Evolutionary conservation across 2,329 filamentous ascomycete genomes (phyloP).

Genomic region (Fusarium annulatum): DNA sequence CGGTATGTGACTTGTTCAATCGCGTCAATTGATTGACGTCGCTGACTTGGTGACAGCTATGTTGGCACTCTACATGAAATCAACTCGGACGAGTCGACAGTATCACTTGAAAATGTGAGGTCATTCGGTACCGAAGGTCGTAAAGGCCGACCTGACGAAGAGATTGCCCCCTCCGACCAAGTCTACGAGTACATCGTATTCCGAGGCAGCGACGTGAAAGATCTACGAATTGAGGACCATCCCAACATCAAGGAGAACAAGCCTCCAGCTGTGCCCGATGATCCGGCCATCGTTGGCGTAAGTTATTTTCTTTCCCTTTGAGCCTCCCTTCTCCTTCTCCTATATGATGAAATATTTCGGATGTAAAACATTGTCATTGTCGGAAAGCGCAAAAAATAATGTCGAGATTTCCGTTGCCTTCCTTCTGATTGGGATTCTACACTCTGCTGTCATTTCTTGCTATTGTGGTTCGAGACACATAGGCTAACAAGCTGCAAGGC

Average conservation of each 20-base stretch:
- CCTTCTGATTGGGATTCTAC: constrained; percentile 80
- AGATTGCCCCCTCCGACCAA: constrained; percentile 85
- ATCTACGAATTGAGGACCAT: constrained; percentile 90
- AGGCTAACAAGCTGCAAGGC: constrained; percentile 50
- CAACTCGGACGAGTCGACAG: constrained; percentile 96
- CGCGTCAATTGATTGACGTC: constrained; percentile 6
- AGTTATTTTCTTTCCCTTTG: constrained; percentile 61
- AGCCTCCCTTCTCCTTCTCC: constrained; percentile 46
- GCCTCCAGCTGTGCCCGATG: constrained; percentile 84
- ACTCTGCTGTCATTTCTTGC: constrained; percentile 4
- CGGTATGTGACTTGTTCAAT: constrained; percentile 68
- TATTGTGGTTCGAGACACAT: constrained; percentile 42
- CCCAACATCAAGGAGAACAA: constrained; percentile 79
- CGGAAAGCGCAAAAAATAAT: constrained; percentile 94
- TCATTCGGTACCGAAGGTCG: constrained; percentile 96
- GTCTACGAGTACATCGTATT: constrained; percentile 99
- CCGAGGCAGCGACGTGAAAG: constrained; percentile 97
- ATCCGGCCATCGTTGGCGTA: constrained; percentile 97
- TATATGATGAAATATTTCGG: constrained; percentile 94
- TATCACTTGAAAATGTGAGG: constrained; percentile 94
- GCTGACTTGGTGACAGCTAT: constrained; percentile 72
- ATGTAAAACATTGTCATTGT: constrained; percentile 86
- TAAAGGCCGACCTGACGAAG: constrained; percentile 79
- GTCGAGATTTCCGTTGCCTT: constrained; percentile 99
- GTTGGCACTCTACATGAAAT: constrained; percentile 97